Conservation (phyloP, 2,329 filamentous ascomycete genomes). For the Remersonia thermophila region DNA sequence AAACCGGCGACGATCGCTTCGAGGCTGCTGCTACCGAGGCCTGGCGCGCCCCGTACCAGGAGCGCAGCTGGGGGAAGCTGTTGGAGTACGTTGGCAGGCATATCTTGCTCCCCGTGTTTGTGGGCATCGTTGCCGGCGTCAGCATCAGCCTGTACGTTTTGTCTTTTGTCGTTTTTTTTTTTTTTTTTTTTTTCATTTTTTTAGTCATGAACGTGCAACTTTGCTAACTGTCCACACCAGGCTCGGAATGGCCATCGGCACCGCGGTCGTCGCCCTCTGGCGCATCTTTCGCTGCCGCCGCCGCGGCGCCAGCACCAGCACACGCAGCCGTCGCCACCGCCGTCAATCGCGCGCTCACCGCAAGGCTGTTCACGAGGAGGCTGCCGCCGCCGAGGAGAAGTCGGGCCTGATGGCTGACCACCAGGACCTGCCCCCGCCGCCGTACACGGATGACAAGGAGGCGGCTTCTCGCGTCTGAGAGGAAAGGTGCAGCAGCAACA, state of each 20-base stretch:
- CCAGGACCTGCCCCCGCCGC: conserved; percentile 20
- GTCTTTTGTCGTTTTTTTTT: neutral
- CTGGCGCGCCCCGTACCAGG: conserved; percentile 11
- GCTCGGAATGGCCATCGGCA: conserved; percentile 54
- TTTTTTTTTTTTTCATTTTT: conserved; percentile 9
- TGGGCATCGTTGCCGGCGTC: conserved; percentile 58
- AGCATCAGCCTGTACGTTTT: conserved; percentile 48
- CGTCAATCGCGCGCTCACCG: conserved; percentile 10
- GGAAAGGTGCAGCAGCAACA: no score
- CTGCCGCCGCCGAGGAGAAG: conserved; percentile 31
- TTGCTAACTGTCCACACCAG: conserved; percentile 18
- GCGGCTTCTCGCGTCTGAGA: conserved; percentile 8
- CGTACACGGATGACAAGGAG: neutral
- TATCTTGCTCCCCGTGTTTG: conserved; percentile 53
- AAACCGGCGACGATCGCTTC: conserved; percentile 9
- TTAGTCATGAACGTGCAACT: no score
- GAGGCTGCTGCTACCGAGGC: conserved; percentile 10
- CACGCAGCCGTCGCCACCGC: conserved; percentile 19
- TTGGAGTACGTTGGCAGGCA: conserved; percentile 46
- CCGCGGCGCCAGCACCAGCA: conserved; percentile 7
- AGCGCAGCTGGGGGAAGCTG: conserved; percentile 32
- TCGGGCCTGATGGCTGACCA: conserved; percentile 31
- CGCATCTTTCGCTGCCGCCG: conserved; percentile 32
- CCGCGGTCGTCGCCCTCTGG: conserved; percentile 46
- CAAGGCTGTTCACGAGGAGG: conserved; percentile 28